These are phyloP conservation scores for Glomus cerebriforme DNA, from an alignment of 192 early-diverging fungal genomes.

Conservation along the genomic window DNA sequence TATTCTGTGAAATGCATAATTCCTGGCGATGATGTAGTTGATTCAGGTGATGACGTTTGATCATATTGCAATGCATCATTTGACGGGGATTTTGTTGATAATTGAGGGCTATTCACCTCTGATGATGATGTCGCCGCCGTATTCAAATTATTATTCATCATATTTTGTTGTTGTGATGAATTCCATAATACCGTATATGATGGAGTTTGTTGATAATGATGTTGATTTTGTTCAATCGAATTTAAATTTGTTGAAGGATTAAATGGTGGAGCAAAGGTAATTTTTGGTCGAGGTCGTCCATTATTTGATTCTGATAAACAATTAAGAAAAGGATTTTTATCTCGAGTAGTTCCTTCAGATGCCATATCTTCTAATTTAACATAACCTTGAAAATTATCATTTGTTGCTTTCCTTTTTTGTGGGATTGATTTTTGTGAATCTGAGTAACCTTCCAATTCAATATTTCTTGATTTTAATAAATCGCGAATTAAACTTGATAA, in stretches of 20 bases:
- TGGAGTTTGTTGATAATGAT: neutral
- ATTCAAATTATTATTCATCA: neutral
- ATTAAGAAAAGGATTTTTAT: neutral
- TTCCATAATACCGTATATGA: no score
- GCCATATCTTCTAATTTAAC: neutral
- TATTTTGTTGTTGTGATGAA: neutral
- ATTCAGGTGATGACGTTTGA: neutral
- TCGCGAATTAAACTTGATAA: neutral
- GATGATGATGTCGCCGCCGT: no score
- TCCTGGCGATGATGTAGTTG: neutral
- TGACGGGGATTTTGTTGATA: neutral
- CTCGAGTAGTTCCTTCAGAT: neutral
- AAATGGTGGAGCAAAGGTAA: neutral
- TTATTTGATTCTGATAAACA: neutral
- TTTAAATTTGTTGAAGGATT: neutral
- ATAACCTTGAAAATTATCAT: neutral
- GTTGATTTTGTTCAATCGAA: neutral
- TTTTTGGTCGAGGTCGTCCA: neutral
- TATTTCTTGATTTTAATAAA: conserved; percentile 5
- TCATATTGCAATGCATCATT: neutral
- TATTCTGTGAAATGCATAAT: neutral
- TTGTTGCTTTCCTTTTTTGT: neutral
- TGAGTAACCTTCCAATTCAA: conserved; percentile 18
- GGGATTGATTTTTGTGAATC: neutral
- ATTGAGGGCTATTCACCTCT: neutral